phyloP scores from a whole-genome alignment of 1,284 basidiomycete genomes.

The Mycosarcoma mackinlayi region DNA sequence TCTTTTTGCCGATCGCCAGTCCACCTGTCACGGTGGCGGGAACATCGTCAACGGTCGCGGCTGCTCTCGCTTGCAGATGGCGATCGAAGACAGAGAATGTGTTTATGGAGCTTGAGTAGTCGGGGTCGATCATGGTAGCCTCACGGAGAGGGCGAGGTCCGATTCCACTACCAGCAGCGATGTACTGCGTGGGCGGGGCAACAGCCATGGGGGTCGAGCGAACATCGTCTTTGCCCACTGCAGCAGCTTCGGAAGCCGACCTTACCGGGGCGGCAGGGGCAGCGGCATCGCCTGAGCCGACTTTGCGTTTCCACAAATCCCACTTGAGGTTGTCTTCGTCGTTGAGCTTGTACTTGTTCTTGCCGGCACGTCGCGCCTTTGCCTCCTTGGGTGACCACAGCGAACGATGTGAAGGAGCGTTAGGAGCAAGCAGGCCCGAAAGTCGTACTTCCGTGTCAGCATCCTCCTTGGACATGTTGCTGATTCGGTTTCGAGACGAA shows the following conservation, averaged over 20 bases:
- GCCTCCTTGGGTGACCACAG: constrained; percentile 49
- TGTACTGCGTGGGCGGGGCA: constrained; percentile 40
- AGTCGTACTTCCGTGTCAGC: constrained; percentile 47
- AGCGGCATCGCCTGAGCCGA: constrained; percentile 10
- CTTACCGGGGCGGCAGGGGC: not conserved
- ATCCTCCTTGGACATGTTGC: constrained; percentile 49
- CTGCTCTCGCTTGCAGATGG: constrained; percentile 19
- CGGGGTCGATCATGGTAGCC: constrained; percentile 43
- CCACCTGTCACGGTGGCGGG: constrained; percentile 11
- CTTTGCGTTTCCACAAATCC: constrained; percentile 53
- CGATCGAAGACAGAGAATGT: constrained; percentile 36
- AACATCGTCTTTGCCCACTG: constrained; percentile 11
- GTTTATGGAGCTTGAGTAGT: constrained; percentile 16
- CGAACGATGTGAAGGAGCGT: constrained; percentile 61
- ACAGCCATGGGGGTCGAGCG: constrained; percentile 50
- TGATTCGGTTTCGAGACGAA: constrained; percentile 46
- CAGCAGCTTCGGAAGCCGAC: not conserved
- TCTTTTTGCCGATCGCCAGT: constrained; percentile 34
- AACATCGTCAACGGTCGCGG: constrained; percentile 1
- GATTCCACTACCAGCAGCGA: constrained; percentile 41
- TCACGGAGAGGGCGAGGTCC: constrained; percentile 41
- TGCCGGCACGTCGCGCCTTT: constrained; percentile 39
- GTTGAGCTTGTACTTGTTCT: constrained; percentile 50
- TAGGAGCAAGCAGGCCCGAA: constrained; percentile 58
- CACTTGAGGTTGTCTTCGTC: constrained; percentile 57